Evolutionary conservation across 495 filamentous ascomycete species (phyloP), one percentile per base, ranked within the genome.

Genomic region (Aspergillus cavernicola): DNA sequence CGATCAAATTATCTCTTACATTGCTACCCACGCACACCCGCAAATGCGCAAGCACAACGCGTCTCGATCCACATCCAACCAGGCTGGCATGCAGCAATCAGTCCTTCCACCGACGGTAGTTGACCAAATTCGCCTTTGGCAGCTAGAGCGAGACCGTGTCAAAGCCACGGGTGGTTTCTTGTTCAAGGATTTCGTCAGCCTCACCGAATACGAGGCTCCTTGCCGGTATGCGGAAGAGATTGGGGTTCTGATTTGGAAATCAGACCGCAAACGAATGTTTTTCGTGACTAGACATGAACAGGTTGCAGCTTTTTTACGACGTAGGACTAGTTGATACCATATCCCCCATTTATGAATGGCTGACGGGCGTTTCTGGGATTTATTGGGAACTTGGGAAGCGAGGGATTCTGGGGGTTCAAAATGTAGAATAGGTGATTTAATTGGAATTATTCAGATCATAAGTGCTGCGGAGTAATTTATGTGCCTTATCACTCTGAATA

Each of bases 41-140:
- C 87, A 97, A 59, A 87, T 97, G 83, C 80, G 82, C 38, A 89
- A 89, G 55, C 74, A 80, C 50, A 78, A 79, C 15, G 67, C 71
- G 2, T 68, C 65, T 44, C 72, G 80, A 8, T 73, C 78, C 15
- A 70, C 70, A 19, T 62, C 64, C 6, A 74, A 64, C 48, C 60
- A 63, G 20, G 53, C 68, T 4, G 67, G 72, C 2, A 56, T 74
- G 12, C 67, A 62, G 2, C 66, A 58, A 9, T 85, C 88, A 13
- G 75, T 96, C 7, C 76, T 97, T 1, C 93, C 95, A 2, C 90
- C 93, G 2, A 97, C 95, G 0, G 95, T 98, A 22, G 89, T 97
- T 36, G 93, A 98, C 74, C 93, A 98, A 73, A 97, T 98, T 55
- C 79, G 92, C 6, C 80, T 98, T 9, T 98, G 93, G 93, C 93